These are phyloP conservation scores for Ogataea trehalophila DNA, from an alignment of 805 yeast species.

Conservation along the genomic window DNA sequence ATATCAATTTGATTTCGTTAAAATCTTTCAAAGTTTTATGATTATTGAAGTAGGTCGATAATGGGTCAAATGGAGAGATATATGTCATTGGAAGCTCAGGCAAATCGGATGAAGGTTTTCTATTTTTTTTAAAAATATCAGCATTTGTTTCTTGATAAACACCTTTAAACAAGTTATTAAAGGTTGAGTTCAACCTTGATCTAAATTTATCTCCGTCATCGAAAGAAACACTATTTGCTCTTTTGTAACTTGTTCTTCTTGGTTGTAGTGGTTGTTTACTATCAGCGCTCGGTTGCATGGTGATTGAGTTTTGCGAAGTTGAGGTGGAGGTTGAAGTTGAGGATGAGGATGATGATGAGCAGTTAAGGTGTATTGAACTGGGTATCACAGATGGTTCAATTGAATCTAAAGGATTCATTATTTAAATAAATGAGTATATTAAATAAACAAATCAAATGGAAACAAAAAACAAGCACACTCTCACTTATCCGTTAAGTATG, in stretches of 20 bases:
- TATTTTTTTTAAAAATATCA: slow-evolving; percentile 5
- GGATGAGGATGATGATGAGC: not conserved
- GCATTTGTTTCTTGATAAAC: slow-evolving; percentile 9
- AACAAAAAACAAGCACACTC: not conserved
- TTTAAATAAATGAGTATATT: not conserved
- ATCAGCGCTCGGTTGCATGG: not conserved
- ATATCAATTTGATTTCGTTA: slow-evolving; percentile 18
- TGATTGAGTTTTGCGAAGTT: not conserved
- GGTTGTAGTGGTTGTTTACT: slow-evolving; percentile 1
- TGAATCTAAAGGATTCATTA: slow-evolving; percentile 2
- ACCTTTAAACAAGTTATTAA: slow-evolving; percentile 12
- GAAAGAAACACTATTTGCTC: slow-evolving; percentile 26
- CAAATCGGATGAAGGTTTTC: not conserved
- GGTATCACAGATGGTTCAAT: not conserved
- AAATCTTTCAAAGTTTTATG: slow-evolving; percentile 14
- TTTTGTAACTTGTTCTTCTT: slow-evolving; percentile 19
- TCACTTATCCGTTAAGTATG: too few relatives aligned
- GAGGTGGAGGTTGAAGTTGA: not conserved
- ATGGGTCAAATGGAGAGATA: slow-evolving; percentile 19
- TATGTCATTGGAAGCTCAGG: not conserved
- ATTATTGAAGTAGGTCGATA: slow-evolving; percentile 15
- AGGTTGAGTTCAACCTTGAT: slow-evolving; percentile 20
- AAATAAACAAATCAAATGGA: not conserved
- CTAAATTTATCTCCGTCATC: slow-evolving; percentile 27
- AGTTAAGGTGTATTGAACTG: not conserved